Evolutionary conservation across 352 stramenopile species (phyloP).

Genomic region (Sclerospora graminicola): DNA sequence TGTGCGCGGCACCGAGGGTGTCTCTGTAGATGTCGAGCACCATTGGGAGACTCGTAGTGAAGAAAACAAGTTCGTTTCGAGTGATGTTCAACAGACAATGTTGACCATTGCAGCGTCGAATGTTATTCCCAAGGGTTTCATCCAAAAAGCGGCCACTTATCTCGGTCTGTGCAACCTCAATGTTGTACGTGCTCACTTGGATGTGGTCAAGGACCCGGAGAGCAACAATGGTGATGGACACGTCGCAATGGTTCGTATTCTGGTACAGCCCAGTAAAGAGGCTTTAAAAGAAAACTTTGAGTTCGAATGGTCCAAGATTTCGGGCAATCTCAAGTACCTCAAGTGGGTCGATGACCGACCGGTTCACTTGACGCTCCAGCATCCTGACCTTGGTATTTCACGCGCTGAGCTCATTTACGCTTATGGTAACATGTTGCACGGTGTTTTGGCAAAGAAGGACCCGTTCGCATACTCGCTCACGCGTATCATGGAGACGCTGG

Average conservation of each 20-base stretch:
- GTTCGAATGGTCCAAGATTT: conserved; percentile 79
- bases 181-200: conserved; percentile 90
- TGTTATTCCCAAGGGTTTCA: conserved; percentile 72
- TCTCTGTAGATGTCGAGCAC: conserved; percentile 71
- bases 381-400: conserved; percentile 87
- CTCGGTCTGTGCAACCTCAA: conserved; percentile 92
- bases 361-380: conserved; percentile 61
- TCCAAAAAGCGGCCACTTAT: conserved; percentile 78
- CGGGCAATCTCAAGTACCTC: conserved; percentile 82
- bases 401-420: conserved; percentile 93
- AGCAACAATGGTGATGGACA: conserved; percentile 47
- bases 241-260: conserved; percentile 74
- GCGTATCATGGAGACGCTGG: conserved; percentile 90
- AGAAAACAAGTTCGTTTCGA: conserved; percentile 69
- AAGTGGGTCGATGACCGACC: conserved; percentile 83
- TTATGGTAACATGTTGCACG: conserved; percentile 93
- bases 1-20: conserved; percentile 63
- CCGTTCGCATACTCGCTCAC: conserved; percentile 90
- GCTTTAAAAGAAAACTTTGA: conserved; percentile 34
- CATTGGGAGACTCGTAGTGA: conserved; percentile 71
- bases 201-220: conserved; percentile 85
- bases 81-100: conserved; percentile 61
- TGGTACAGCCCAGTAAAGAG: conserved; percentile 60
- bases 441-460: conserved; percentile 90
- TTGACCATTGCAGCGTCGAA: conserved; percentile 76